phyloP scores from a whole-genome alignment of 2,329 filamentous ascomycete genomes.

The Fusarium pseudocircinatum region DNA sequence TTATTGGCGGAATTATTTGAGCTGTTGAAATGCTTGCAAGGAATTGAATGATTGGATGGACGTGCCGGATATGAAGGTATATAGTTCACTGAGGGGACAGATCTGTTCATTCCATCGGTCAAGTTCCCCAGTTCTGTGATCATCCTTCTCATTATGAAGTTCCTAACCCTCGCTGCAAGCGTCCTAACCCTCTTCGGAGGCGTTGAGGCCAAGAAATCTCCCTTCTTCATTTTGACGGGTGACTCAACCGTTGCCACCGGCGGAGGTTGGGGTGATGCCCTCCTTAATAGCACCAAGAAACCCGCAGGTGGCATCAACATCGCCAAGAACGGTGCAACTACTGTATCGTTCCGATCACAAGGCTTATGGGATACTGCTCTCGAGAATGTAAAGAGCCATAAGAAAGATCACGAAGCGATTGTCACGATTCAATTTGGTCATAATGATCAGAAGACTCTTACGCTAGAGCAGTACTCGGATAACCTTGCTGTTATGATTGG shows the following conservation, averaged over 20 bases:
- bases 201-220: background rate
- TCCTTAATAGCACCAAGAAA: background rate
- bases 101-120: no score
- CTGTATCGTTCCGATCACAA: conserved; percentile 2
- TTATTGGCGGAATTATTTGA: background rate
- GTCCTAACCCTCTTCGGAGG: background rate
- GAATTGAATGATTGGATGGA: rapidly evolving
- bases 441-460: conserved; percentile 21
- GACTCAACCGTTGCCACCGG: conserved; percentile 15
- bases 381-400: background rate
- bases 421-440: conserved; percentile 13
- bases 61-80: background rate
- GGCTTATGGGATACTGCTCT: conserved; percentile 8
- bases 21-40: rapidly evolving
- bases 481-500: conserved; percentile 8
- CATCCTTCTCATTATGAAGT: background rate
- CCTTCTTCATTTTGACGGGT: conserved; percentile 10
- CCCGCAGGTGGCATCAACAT: conserved; percentile 3
- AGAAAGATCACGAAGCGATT: background rate
- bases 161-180: rapidly evolving
- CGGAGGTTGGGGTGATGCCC: conserved; percentile 4
- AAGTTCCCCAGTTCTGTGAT: background rate
- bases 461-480: conserved; percentile 1
- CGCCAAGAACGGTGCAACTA: conserved; percentile 13
- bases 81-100: background rate